Evolutionary conservation across 148 eudicot species (phyloP).

Genomic region (Spergularia marina): DNA sequence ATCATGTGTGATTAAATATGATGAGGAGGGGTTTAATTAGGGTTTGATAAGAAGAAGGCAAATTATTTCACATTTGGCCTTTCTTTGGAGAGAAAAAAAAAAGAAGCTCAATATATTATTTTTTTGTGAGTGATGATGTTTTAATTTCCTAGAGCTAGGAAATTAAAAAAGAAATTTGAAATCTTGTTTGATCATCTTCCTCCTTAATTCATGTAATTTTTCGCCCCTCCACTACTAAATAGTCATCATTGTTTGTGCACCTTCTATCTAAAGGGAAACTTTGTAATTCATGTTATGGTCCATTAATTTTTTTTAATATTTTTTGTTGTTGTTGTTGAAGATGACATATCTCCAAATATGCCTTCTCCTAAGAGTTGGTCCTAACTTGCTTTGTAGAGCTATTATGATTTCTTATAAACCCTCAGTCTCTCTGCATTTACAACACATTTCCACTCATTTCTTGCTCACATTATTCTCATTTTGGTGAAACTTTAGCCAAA

Average conservation of each 20-base stretch:
- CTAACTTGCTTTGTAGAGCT: conserved; percentile 15
- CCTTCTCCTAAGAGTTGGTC: conserved; percentile 20
- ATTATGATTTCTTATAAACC: not conserved
- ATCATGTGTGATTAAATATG: conserved; percentile 27
- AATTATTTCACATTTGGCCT: conserved; percentile 25
- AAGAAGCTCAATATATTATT: not conserved
- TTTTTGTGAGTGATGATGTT: conserved; percentile 24
- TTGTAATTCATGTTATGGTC: conserved; percentile 24
- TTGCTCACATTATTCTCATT: not conserved
- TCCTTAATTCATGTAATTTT: conserved; percentile 30
- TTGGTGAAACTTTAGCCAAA: not conserved
- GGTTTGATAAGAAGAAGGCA: conserved; percentile 30
- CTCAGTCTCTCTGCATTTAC: not conserved
- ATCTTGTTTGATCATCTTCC: conserved; percentile 13
- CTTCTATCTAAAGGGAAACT: conserved; percentile 31
- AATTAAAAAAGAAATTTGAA: not conserved
- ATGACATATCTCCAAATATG: conserved; percentile 32
- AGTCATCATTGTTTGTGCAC: conserved; percentile 34
- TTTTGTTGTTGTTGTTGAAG: conserved; percentile 20
- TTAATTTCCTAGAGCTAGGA: conserved; percentile 5
- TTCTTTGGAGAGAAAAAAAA: not conserved
- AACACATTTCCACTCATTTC: conserved; percentile 6
- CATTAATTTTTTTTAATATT: conserved; percentile 6
- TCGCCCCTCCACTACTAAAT: conserved; percentile 27
- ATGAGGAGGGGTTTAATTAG: conserved; percentile 26